Base-by-base conservation (phyloP, 805 yeast genomes). In the Candida xyloterini region DNA sequence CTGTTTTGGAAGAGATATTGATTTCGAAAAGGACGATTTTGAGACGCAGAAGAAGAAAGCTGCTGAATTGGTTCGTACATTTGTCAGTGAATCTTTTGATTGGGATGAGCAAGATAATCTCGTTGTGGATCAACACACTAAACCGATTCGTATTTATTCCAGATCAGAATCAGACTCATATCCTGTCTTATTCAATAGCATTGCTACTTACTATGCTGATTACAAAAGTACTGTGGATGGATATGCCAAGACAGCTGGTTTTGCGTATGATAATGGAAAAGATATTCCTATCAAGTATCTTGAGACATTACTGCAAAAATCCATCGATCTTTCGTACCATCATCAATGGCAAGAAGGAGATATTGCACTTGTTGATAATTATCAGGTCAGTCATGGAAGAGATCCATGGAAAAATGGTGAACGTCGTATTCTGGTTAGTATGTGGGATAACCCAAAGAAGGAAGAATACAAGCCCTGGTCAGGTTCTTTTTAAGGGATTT, bases 401-500 rank as follows among this genome's bases (percentile, higher is more conserved):
- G 27, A 37, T 4, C 65, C 67, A 2, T 44, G 42, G 44, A 58
- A 59, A 54, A n/a, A n/a, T n/a, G 65, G 66, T 4, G 54, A 50
- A 4, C 46, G 69, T 33, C 41, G 33, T n/a, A 48, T 64, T n/a
- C 30, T 62, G 16, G 66, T 60, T n/a, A 60, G 66, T 39, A 60
- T 62, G 65, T 64, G 68, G 67, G 67, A 63, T 34, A 40, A 36
- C 7, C 35, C 38, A 9, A 32, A 41, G 10, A 46, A 42, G 34
- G 16, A 13, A 71, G 66, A 56, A n/a, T 42, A 26, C 20, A 34
- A 28, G 35, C 15, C 27, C 3, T 36, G 41, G 45, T 23, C 3
- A 36, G 25, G 25, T 10, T 24, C n/a, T 14, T 27, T 27, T 38
- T 22, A 71, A 50, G 11, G 81, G 79, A 44, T 77, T 77, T 14